Percentiles rank a stretch among this genome's conserved stretches.
Evolutionary conservation across 768 basidiomycete species (phyloP).

Genomic region (Boletus tylopilopsis): DNA sequence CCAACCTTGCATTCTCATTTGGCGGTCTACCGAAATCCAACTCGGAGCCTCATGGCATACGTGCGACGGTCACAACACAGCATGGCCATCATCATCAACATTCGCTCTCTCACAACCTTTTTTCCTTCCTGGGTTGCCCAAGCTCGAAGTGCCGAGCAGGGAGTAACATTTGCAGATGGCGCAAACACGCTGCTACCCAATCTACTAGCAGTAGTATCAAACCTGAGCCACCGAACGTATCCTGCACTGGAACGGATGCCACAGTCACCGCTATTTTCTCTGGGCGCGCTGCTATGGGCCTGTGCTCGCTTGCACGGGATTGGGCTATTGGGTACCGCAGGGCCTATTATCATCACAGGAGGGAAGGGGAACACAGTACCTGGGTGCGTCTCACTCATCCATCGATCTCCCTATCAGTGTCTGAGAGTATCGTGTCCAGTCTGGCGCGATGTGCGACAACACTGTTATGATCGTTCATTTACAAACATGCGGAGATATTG

Average conservation of each 20-base stretch:
- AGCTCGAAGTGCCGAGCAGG: slow-evolving; percentile 10
- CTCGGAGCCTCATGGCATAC: slow-evolving; percentile 19
- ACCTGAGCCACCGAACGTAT: slow-evolving; percentile 9
- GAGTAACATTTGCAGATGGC: slow-evolving; percentile 47
- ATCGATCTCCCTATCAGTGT: slow-evolving; percentile 4
- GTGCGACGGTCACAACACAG: slow-evolving; percentile 25
- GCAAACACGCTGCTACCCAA: slow-evolving; percentile 43
- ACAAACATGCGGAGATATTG: no score
- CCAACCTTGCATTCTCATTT: slow-evolving; percentile 58
- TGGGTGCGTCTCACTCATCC: slow-evolving; percentile 53
- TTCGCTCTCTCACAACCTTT: slow-evolving; percentile 93
- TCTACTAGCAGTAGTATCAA: background rate
- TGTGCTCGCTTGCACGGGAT: slow-evolving; percentile 74
- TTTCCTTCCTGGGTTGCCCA: slow-evolving; percentile 66
- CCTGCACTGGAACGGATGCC: slow-evolving; percentile 22
- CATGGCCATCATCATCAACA: slow-evolving; percentile 91
- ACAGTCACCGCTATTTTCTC: slow-evolving; percentile 38
- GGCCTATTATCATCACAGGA: slow-evolving; percentile 33
- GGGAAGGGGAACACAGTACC: slow-evolving; percentile 38
- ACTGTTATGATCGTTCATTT: slow-evolving; percentile 35
- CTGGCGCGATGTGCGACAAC: slow-evolving; percentile 67
- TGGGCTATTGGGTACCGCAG: slow-evolving; percentile 86
- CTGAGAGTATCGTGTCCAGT: slow-evolving; percentile 34
- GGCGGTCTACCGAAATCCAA: slow-evolving; percentile 43
- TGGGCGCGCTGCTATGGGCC: slow-evolving; percentile 83